These are phyloP conservation scores for Mucor lusitanicus DNA, from an alignment of 371 early-diverging fungal genomes.

Conservation along the genomic window DNA sequence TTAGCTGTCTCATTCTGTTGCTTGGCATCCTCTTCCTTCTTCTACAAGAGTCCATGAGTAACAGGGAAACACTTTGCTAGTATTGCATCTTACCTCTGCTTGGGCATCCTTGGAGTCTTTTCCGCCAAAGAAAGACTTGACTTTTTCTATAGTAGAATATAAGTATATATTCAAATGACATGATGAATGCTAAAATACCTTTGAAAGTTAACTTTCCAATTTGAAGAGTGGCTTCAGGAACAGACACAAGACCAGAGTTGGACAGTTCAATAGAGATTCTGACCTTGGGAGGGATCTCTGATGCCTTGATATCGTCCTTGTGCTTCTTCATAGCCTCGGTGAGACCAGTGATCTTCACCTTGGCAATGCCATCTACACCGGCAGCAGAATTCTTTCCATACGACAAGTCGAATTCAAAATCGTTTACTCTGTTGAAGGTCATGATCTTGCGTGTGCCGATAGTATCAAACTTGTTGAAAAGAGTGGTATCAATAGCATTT, in stretches of 20 bases:
- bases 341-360: slow-evolving; percentile 73
- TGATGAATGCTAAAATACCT: slow-evolving; percentile 14
- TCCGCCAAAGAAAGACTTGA: slow-evolving; percentile 79
- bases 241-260: slow-evolving; percentile 66
- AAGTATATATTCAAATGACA: not conserved
- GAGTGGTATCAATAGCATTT: slow-evolving; percentile 42
- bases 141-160: slow-evolving; percentile 46
- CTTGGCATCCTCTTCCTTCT: slow-evolving; percentile 7
- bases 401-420: slow-evolving; percentile 77
- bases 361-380: slow-evolving; percentile 51
- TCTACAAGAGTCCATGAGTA: not conserved
- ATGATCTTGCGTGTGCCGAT: slow-evolving; percentile 84
- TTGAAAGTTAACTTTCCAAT: slow-evolving; percentile 51
- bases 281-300: slow-evolving; percentile 76
- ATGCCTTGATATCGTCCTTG: slow-evolving; percentile 49
- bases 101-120: slow-evolving; percentile 35
- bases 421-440: slow-evolving; percentile 77
- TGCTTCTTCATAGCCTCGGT: slow-evolving; percentile 68
- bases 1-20: slow-evolving; percentile 18
- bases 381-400: slow-evolving; percentile 51
- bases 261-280: slow-evolving; percentile 76
- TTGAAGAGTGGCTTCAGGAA: slow-evolving; percentile 58
- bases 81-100: slow-evolving; percentile 7
- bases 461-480: slow-evolving; percentile 66
- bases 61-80: not conserved